phyloP scores from a whole-genome alignment of 345 rosid genomes.

The Rhizophora apiculata region DNA sequence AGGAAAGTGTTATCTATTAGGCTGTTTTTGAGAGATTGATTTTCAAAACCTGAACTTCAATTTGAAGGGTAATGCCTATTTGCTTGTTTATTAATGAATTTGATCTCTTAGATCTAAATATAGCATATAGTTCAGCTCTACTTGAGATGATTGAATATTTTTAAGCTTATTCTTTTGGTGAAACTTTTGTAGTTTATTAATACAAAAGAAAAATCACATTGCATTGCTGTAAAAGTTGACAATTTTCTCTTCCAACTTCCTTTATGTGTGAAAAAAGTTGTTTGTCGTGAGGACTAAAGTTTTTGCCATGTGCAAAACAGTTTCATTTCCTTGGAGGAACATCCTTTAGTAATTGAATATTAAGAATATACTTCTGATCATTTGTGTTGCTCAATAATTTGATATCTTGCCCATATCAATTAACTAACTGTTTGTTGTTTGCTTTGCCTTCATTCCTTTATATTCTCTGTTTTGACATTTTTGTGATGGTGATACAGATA shows the following conservation, averaged over 20 bases:
- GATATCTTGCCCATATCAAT: neutral
- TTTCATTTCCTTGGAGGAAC: neutral
- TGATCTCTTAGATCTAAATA: neutral
- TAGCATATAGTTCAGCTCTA: neutral
- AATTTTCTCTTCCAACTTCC: too few species aligned
- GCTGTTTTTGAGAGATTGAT: too few species aligned
- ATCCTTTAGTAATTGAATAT: neutral
- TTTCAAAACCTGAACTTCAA: too few species aligned
- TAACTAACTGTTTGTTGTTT: neutral
- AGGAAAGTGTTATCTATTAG: too few species aligned
- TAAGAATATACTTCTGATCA: neutral
- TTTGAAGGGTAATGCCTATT: too few species aligned
- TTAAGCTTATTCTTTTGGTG: neutral
- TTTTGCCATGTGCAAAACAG: neutral
- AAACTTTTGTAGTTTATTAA: neutral
- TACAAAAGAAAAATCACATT: too few species aligned
- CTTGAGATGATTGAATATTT: neutral
- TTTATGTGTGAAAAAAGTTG: too few species aligned
- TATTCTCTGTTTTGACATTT: conserved; percentile 16
- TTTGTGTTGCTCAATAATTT: neutral
- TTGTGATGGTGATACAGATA: conserved; percentile 45
- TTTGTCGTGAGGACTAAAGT: too few species aligned
- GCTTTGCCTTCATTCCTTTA: conserved; percentile 4
- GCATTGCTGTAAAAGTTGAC: too few species aligned
- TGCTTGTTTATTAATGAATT: too few species aligned